These are phyloP conservation scores for Pythium chondricola DNA, from an alignment of 352 stramenopile genomes.

Conservation along the genomic window DNA sequence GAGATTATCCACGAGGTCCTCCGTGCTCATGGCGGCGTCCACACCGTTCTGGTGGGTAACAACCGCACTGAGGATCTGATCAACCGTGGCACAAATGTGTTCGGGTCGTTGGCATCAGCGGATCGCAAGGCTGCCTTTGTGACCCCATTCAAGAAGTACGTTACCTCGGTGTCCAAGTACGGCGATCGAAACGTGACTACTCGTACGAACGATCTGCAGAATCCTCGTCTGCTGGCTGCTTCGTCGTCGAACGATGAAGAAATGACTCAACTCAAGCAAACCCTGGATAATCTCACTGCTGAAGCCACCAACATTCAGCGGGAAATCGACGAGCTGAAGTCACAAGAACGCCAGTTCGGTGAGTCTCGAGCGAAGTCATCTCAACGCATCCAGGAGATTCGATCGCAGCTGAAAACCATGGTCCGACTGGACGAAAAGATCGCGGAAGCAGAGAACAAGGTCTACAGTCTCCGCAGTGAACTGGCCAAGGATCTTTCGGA, in stretches of 20 bases:
- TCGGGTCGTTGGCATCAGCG: slow-evolving; percentile 36
- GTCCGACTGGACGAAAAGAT: slow-evolving; percentile 77
- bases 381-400: slow-evolving; percentile 63
- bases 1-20: slow-evolving; percentile 81
- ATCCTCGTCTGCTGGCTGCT: slow-evolving; percentile 52
- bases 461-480: slow-evolving; percentile 63
- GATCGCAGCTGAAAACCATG: slow-evolving; percentile 54
- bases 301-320: slow-evolving; percentile 42
- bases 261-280: slow-evolving; percentile 49
- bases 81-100: slow-evolving; percentile 62
- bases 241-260: slow-evolving; percentile 79
- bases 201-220: slow-evolving; percentile 73
- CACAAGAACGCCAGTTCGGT: slow-evolving; percentile 51
- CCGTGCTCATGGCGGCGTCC: slow-evolving; percentile 53
- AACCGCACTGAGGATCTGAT: slow-evolving; percentile 73
- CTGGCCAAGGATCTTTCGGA: slow-evolving; percentile 73
- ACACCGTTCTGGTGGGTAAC: slow-evolving; percentile 74
- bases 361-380: slow-evolving; percentile 55
- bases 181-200: slow-evolving; percentile 80
- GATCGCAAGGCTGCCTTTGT: slow-evolving; percentile 73
- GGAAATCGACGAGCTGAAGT: slow-evolving; percentile 59
- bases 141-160: slow-evolving; percentile 84
- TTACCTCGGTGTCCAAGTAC: slow-evolving; percentile 84
- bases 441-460: slow-evolving; percentile 55
- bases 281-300: slow-evolving; percentile 33